Evolutionary conservation across 2,329 filamentous ascomycete genomes (phyloP).

Genomic region (Aaosphaeria arxii): DNA sequence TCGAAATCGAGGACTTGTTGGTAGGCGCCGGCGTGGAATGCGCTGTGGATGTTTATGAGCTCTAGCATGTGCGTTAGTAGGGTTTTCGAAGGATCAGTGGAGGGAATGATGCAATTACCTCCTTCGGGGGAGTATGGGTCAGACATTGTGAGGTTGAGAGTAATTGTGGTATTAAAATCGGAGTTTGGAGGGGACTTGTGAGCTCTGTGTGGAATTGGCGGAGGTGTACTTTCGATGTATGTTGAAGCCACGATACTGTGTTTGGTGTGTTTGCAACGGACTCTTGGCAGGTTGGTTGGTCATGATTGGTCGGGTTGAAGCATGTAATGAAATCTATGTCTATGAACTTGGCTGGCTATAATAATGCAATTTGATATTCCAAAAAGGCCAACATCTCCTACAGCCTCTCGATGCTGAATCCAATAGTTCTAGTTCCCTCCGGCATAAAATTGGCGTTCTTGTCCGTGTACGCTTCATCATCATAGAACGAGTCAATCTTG

Average conservation of each 20-base stretch:
- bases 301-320: background rate
- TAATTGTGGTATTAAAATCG: background rate
- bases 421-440: conserved; percentile 21
- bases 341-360: no score
- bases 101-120: conserved; percentile 41
- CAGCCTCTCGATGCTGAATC: conserved; percentile 21
- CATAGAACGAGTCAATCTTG: conserved; percentile 19
- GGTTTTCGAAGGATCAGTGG: background rate
- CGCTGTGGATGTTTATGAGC: conserved; percentile 65
- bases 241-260: conserved; percentile 4
- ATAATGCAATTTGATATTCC: no score
- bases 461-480: background rate
- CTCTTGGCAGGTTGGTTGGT: background rate
- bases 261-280: background rate
- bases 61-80: conserved; percentile 42
- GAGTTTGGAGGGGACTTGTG: background rate
- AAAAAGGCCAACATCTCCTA: conserved; percentile 4
- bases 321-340: background rate
- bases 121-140: conserved; percentile 65
- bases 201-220: conserved; percentile 1
- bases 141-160: conserved; percentile 40
- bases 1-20: conserved; percentile 83
- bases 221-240: background rate
- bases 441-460: conserved; percentile 11
- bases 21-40: conserved; percentile 77